Base-by-base conservation (phyloP, 305 asterid genomes). In the Fraxinus latifolia region DNA sequence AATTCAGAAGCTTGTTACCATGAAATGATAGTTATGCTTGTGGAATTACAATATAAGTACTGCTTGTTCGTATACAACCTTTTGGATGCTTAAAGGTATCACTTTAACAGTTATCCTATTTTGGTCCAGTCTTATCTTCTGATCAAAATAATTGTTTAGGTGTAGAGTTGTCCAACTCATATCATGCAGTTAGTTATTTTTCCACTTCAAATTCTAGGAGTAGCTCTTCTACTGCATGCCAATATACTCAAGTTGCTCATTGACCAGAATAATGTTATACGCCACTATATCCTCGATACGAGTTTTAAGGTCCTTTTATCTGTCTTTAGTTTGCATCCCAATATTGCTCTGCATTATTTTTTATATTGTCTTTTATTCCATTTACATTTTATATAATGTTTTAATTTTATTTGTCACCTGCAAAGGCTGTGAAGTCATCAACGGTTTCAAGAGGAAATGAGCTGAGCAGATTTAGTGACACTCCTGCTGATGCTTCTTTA, bases 401-500 rank as follows among this genome's bases (percentile, higher is more conserved):
- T 33, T 82, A 80, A 76, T 58, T 55, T 79, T 82, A 70, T 73
- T 82, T 81, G 42, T 85, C 78, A 53, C 79, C 81, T 82, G 58
- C 88, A 83, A 79, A 94, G 98, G 90, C 87, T 86, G 89, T 90
- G 79, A 92, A 91, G 91, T 89, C 90, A 83, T 84, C 93, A 79
- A 55, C 84, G 58, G 76, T 71, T 82, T 82, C 91, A 6, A 90
- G 89, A 83, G 94, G 87, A 81, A 91, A 91, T 77, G 98, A 92
- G 86, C 94, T 96, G 76, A 95, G 94, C 81, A 93, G 89, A 86
- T 96, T 95, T 87, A 95, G 98, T 89, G 98, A 96, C 82, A 89
- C 97, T 81, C 98, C 99, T 33, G 98, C 92, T 79, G 99, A 96
- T 87, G 96, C 98, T 80, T 91, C 95, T 76, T 88, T 92, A 91